Evolutionary conservation across 2,329 filamentous ascomycete species (phyloP).

Genomic region (Lasiodiplodia sp.): DNA sequence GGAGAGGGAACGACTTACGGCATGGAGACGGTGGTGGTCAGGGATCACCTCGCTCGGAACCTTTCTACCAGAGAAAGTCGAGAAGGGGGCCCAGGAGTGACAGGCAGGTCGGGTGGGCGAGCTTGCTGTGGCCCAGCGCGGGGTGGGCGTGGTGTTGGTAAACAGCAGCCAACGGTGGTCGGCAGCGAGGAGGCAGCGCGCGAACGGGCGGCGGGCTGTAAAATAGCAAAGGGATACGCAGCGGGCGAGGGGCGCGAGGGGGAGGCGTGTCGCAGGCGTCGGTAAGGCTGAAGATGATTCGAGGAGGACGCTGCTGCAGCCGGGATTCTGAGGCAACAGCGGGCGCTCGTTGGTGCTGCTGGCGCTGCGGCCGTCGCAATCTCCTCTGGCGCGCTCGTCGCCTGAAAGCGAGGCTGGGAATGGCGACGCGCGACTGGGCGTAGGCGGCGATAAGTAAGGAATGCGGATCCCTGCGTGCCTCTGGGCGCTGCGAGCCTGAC

Average conservation of each 20-base stretch:
- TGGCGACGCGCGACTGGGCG: conserved; percentile 6
- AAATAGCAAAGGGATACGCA: conserved; percentile 13
- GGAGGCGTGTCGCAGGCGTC: conserved; percentile 24
- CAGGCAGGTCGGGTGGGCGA: conserved; percentile 5
- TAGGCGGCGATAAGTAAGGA: conserved; percentile 29
- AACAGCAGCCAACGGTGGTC: conserved; percentile 8
- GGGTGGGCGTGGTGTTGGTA: conserved; percentile 28
- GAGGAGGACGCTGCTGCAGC: conserved; percentile 12
- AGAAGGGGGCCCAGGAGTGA: conserved; percentile 40
- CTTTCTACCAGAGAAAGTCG: conserved; percentile 50
- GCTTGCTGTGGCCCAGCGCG: conserved; percentile 21
- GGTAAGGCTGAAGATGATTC: conserved; percentile 30
- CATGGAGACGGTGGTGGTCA: conserved; percentile 44
- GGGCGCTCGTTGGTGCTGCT: conserved; percentile 21
- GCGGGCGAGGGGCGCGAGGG: conserved; percentile 2
- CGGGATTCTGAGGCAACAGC: conserved; percentile 16
- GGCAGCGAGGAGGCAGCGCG: conserved; percentile 3
- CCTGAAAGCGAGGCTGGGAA: conserved; percentile 25
- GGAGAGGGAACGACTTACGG: conserved; percentile 52
- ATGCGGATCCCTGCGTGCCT: conserved; percentile 19
- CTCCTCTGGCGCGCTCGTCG: conserved; percentile 24
- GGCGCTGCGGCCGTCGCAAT: conserved; percentile 26
- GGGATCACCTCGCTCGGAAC: conserved; percentile 45
- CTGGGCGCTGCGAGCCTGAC: conserved; percentile 16
- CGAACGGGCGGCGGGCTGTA: conserved; percentile 9